phyloP scores from a whole-genome alignment of 306 rosid species.

The Lathyrus sativus region DNA sequence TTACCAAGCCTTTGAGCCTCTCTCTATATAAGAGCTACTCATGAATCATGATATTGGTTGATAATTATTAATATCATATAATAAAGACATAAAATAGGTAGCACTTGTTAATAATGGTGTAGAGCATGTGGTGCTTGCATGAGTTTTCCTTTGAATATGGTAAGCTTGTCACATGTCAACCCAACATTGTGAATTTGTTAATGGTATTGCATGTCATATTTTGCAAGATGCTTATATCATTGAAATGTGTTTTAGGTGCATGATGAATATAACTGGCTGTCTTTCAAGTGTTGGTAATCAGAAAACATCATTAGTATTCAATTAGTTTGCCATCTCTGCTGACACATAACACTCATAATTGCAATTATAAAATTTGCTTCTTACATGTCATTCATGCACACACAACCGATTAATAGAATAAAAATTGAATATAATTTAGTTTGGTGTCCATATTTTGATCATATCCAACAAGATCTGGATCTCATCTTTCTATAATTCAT shows the following conservation, averaged over 20 bases:
- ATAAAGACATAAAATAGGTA: slow-evolving; percentile 6
- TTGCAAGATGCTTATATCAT: neutral
- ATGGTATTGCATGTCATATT: neutral
- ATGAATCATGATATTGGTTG: slow-evolving; percentile 6
- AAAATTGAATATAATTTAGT: no score
- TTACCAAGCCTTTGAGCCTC: slow-evolving; percentile 22
- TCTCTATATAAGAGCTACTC: slow-evolving; percentile 28
- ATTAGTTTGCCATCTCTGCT: slow-evolving; percentile 39
- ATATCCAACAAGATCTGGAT: no score
- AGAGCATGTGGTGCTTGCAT: slow-evolving; percentile 49
- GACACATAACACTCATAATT: slow-evolving; percentile 47
- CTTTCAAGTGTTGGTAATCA: slow-evolving; percentile 29
- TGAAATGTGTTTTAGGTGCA: slow-evolving; percentile 9
- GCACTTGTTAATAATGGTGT: slow-evolving; percentile 3
- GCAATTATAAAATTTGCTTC: neutral
- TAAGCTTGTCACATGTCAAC: slow-evolving; percentile 41
- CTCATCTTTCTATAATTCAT: no score
- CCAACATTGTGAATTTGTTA: slow-evolving; percentile 35
- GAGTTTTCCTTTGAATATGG: slow-evolving; percentile 40
- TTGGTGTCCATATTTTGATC: no score
- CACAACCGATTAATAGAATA: no score
- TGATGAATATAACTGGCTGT: slow-evolving; percentile 34
- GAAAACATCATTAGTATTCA: slow-evolving; percentile 40
- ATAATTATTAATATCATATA: neutral
- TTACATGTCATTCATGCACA: no score